Evolutionary conservation across 495 filamentous ascomycete genomes (phyloP), one percentile per base, ranked within the genome.

Genomic region (Penicillium paxilli): DNA sequence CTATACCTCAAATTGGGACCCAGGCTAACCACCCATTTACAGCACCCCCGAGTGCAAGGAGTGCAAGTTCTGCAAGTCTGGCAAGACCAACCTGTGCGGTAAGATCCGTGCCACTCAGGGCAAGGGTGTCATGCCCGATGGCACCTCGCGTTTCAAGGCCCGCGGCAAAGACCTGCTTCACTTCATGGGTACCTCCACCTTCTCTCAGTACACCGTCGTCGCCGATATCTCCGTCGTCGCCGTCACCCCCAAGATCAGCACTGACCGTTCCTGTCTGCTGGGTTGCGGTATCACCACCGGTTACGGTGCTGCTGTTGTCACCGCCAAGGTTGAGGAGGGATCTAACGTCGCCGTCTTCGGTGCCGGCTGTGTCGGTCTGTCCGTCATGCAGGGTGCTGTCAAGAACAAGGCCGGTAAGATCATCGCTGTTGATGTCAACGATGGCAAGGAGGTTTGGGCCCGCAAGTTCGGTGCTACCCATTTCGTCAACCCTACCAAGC

Each of bases 61-160:
- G 69, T 98, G 94, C 86, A 98, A 98, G 76, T 98, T 98, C 85
- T 98, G 94, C 87, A 89, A 87, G 71, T 97, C 93, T 47, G 92
- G 91, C 78, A 98, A 98, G 86, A 98, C 94, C 62, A 98, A 98
- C 76, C 90, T 98, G 47, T 98, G 94, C 78, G 94, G 95, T 70
- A 98, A 97, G 82, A 98, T 98, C 76, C 89, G 94, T 60, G 90
- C 91, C 24, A 98, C 94, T 11, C 94, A 98, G 76, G 94, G 94
- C 59, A 86, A 81, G 67, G 94, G 94, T 70, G 89, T 98, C 48
- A 96, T 98, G 92, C 94, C 94, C 35, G 94, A 98, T 69, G 95
- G 94, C 49, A 97, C 95, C 60, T 90, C 90, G 40, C 90, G 94
- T 46, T 98, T 98, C 85, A 88, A 82, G 66, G 92, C 89, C 76